phyloP scores from a whole-genome alignment of 208 protist genomes.

The Acanthamoeba pearcei region DNA sequence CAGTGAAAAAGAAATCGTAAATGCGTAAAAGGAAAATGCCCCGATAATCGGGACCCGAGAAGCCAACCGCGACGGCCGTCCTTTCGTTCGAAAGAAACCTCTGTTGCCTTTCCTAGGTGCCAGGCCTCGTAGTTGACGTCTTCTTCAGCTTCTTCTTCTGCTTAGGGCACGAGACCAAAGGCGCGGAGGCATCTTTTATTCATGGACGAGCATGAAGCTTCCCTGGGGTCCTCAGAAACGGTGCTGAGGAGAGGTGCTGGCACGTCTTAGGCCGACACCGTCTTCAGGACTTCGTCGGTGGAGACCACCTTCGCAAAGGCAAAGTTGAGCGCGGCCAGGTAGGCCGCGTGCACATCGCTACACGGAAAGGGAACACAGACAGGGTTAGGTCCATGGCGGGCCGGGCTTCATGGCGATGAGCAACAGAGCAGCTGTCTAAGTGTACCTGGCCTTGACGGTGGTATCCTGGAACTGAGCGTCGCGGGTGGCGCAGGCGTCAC shows the following conservation, averaged over 20 bases:
- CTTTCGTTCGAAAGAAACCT: too few species aligned
- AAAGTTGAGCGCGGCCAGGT: constrained; percentile 61
- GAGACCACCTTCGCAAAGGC: constrained; percentile 66
- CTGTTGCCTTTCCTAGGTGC: too few species aligned
- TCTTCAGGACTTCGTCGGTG: constrained; percentile 54
- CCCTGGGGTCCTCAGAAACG: too few species aligned
- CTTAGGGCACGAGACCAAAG: too few species aligned
- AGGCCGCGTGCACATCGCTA: constrained; percentile 75
- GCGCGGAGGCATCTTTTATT: too few species aligned
- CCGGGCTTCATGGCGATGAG: neutral
- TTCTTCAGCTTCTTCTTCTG: too few species aligned
- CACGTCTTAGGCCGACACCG: neutral
- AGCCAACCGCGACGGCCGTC: neutral
- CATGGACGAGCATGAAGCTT: neutral
- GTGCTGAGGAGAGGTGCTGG: neutral
- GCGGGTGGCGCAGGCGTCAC: constrained; percentile 73
- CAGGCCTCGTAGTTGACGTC: too few species aligned
- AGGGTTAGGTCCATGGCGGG: neutral
- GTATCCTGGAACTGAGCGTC: constrained; percentile 63
- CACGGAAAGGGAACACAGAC: neutral
- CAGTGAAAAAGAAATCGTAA: neutral
- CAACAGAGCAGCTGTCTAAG: too few species aligned
- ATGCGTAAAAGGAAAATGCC: neutral
- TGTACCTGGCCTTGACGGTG: constrained; percentile 42
- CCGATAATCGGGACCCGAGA: neutral